These are phyloP conservation scores for Phytophthora pisi DNA, from an alignment of 352 stramenopile species.

Conservation along the genomic window DNA sequence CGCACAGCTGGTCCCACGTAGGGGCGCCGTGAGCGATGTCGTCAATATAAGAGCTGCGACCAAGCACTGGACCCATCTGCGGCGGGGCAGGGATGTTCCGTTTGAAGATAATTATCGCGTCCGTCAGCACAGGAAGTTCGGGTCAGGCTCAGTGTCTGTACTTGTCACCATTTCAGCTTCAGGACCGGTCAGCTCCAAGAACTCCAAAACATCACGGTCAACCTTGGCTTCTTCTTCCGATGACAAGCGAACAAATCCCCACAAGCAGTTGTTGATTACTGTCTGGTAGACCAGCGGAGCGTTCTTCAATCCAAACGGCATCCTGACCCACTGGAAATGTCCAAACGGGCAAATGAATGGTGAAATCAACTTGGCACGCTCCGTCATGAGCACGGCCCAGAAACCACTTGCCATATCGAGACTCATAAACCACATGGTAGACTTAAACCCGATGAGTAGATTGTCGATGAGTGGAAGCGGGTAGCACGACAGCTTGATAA, in stretches of 20 bases:
- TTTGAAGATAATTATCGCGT: background rate
- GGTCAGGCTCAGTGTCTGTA: background rate
- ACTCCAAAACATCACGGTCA: background rate
- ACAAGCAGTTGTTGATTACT: constrained; percentile 4
- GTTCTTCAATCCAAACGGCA: background rate
- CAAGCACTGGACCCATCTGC: background rate
- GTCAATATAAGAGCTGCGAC: constrained; percentile 6
- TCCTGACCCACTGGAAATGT: background rate
- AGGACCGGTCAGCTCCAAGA: background rate
- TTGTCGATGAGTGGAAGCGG: background rate
- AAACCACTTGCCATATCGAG: background rate
- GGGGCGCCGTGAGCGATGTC: constrained; percentile 4
- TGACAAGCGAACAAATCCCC: background rate
- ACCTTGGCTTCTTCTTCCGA: constrained; percentile 1
- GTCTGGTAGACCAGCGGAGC: background rate
- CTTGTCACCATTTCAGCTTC: background rate
- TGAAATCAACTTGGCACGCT: background rate
- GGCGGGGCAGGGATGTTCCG: background rate
- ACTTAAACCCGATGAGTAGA: background rate
- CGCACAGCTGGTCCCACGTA: constrained; percentile 1
- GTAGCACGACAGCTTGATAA: background rate
- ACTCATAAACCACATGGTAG: constrained; percentile 8
- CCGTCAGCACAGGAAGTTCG: background rate
- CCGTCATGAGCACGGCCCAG: background rate
- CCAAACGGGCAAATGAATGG: constrained; percentile 4